Base-by-base conservation (phyloP, 768 basidiomycete genomes). In the Rhodosporidiobolus odoratus region DNA sequence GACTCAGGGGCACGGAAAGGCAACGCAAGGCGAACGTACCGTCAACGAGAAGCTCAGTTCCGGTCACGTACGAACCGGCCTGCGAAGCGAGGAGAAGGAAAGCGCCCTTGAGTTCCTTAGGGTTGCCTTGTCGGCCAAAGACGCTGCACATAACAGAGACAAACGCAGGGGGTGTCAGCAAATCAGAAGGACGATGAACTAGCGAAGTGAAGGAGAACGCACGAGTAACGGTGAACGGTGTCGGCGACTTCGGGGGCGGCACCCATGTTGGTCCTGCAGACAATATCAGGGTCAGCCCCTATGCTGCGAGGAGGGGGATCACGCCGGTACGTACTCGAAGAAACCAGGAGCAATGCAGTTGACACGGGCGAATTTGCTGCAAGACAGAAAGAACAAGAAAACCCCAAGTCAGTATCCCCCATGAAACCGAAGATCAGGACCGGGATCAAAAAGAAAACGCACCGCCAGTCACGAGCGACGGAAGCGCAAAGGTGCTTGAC, bases 391-490 rank as follows among this genome's bases (percentile, higher is more conserved):
- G 56, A 37, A 56, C 15, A 30, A 27, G 48, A 10, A 13, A 34
- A n/a, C 21, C 5, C 21, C 25, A 37, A 43, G 12, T 19, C 7
- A 57, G 47, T 34, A n/a, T 37, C 50, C 56, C 41, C 40, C 43
- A 47, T 9, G 23, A 30, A 25, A 50, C 12, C 23, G 48, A 53
- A 53, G 52, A 30, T 13, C 21, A 53, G 27, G 30, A 53, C 10
- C 7, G 52, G 12, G 23, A 25, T n/a, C 43, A 53, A 53, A 53
- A 32, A 53, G 52, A 30, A 9, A 53, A 53, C 52, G 52, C 30
- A 53, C 52, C 79, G 78, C 77, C 80, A 79, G 66, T 81, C 81
- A 41, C 75, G 76, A 0, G 80, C 81, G 58, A 80, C 75, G 34
- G 73, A 77, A 56, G 75, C 74, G 35, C 77, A 79, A 68, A 81